Percentiles rank a stretch among this genome's conserved stretches.
phyloP scores from a whole-genome alignment of 176 grass and related monocot species.

The Hsuehochloa calcarea region DNA sequence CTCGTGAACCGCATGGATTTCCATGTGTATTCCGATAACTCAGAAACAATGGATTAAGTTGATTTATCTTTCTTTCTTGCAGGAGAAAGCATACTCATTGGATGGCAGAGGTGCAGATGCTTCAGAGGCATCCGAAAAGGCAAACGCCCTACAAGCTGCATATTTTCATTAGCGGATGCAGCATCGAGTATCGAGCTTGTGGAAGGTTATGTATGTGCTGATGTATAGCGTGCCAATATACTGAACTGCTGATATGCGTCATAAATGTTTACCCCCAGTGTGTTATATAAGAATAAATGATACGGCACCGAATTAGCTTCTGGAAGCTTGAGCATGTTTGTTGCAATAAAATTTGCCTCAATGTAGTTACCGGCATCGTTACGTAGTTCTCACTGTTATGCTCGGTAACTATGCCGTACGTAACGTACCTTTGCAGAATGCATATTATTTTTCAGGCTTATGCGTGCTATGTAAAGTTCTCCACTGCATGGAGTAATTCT shows the following conservation, averaged over 20 bases:
- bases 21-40: not conserved
- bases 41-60: not conserved
- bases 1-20: not conserved
- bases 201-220: not conserved
- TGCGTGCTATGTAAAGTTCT: too few species aligned
- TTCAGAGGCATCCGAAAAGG: slow-evolving; percentile 38
- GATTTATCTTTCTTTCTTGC: not conserved
- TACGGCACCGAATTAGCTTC: not conserved
- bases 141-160: slow-evolving; percentile 41
- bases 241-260: not conserved
- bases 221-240: not conserved
- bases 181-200: not conserved
- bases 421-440: too few species aligned
- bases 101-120: slow-evolving; percentile 46
- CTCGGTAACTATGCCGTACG: too few species aligned
- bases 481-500: too few species aligned
- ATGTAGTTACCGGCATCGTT: too few species aligned
- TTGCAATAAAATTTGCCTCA: too few species aligned
- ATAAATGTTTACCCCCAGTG: not conserved
- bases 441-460: too few species aligned
- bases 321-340: not conserved
- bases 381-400: too few species aligned
- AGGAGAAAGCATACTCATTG: slow-evolving; percentile 51
- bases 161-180: slow-evolving; percentile 17
- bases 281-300: slow-evolving; percentile 3